Conservation (phyloP, 2,329 filamentous ascomycete species). For the Ophiocordyceps camponoti-saundersi region DNA sequence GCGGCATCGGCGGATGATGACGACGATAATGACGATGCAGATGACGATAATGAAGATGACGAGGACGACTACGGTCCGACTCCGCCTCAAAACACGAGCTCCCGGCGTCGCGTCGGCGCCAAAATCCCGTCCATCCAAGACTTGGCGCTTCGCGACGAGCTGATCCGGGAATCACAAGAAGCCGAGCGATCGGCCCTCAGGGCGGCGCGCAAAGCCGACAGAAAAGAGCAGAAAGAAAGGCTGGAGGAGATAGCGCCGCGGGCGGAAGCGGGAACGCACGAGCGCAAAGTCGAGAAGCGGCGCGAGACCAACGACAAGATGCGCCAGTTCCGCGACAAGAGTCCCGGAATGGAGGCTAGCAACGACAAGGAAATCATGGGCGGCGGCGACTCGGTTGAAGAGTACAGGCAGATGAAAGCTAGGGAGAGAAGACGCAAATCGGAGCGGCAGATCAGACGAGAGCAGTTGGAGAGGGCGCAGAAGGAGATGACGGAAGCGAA, state of each 20-base stretch:
- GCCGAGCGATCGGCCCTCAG: slow-evolving; percentile 38
- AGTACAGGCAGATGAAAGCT: slow-evolving; percentile 51
- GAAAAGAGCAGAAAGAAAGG: slow-evolving; percentile 48
- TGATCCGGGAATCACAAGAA: slow-evolving; percentile 29
- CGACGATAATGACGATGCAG: slow-evolving; percentile 2
- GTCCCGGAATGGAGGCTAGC: slow-evolving; percentile 37
- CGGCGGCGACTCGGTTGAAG: slow-evolving; percentile 43
- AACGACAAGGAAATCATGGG: slow-evolving; percentile 67
- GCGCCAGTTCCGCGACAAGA: slow-evolving; percentile 53
- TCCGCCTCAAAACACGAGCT: slow-evolving; percentile 8
- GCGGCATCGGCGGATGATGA: slow-evolving; percentile 1
- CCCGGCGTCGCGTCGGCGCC: slow-evolving; percentile 26
- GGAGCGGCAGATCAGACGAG: slow-evolving; percentile 65
- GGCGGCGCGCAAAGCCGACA: slow-evolving; percentile 45
- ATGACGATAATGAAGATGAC: slow-evolving; percentile 16
- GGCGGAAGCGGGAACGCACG: slow-evolving; percentile 66
- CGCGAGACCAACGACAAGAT: slow-evolving; percentile 55
- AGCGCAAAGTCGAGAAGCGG: slow-evolving; percentile 77
- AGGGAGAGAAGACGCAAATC: slow-evolving; percentile 58
- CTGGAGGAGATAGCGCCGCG: slow-evolving; percentile 72
- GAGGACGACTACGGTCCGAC: slow-evolving; percentile 39
- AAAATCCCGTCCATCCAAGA: slow-evolving; percentile 59
- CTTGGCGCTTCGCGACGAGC: slow-evolving; percentile 42
- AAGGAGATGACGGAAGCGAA: slow-evolving; percentile 68
- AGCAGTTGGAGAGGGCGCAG: slow-evolving; percentile 62